Evolutionary conservation across 176 grass and related monocot genomes (phyloP), one percentile per base, ranked within the genome.

Genomic region (Stipa capillata): DNA sequence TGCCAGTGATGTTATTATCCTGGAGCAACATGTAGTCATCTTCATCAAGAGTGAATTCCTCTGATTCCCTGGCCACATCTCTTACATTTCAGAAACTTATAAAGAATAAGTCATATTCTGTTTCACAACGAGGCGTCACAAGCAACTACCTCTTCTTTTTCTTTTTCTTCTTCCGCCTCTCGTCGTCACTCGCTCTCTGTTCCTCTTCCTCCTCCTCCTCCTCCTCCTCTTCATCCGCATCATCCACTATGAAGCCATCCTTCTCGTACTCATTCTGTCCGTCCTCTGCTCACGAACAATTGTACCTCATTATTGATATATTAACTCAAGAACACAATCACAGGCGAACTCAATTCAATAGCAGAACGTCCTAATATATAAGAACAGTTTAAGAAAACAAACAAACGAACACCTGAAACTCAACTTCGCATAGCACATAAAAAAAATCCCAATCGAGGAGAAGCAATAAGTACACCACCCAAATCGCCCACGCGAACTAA

Each of bases 221-320:
- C 29, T 97, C 95, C 16, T 94, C 94, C 1, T 97, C 90, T 50
- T 97, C 94, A 11, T 95, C 92, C 12, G 65, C 83, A 9, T 99
- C 96, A 74, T 99, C 97, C n/a, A 96, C 97, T 86, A 96, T 99
- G 76, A 99, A 99, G 34, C 88, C 90, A 85, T 95, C 96, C 85
- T 95, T 92, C 72, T 96, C 97, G 45, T 91, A 99, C 69, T 99
- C 97, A 77, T 99, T 79, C 20, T 96, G 86, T 13, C 88, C 97
- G 1, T 95, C 94, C 32, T 94, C 97, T 99, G 78, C 73, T 69
- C 33, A 82, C 15, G 21, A 59, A 65, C 36, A 44, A 20, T 68
- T 76, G 76, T 61, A 68, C 21, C 14, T 21, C 2, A 6, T 25
- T 73, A 61, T 27, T 54, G 76, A 9, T 15, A 55, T 48, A 33